A percentile compares a stretch with the other conserved stretches of the same genome.
Evolutionary conservation across 768 basidiomycete genomes (phyloP).

Genomic region (Boletellus sp.): DNA sequence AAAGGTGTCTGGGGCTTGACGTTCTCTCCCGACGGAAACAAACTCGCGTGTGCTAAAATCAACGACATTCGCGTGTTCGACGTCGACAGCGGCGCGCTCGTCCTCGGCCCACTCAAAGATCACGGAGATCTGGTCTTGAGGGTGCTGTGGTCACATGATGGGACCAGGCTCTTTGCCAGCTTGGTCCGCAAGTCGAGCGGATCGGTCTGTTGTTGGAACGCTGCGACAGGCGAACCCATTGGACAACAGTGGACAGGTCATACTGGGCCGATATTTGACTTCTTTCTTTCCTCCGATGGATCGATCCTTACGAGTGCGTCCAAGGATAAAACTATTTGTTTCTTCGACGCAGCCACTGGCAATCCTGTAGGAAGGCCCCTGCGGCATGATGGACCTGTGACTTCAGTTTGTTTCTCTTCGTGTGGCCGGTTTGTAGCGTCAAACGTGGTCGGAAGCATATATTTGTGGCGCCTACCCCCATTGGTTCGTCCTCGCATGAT

Average conservation of each 20-base stretch:
- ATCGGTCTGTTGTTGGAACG: not conserved
- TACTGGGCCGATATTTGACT: not conserved
- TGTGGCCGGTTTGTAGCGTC: not conserved
- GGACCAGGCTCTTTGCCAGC: not conserved
- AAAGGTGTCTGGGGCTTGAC: not conserved
- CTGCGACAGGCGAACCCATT: not conserved
- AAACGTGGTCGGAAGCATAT: too few species aligned
- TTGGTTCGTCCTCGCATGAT: too few species aligned
- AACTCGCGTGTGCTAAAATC: too few species aligned
- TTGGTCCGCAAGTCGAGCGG: not conserved
- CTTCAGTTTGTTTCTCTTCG: not conserved
- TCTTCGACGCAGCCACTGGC: constrained; percentile 1
- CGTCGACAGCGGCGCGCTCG: too few species aligned
- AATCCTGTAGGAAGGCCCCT: not conserved
- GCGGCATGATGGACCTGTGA: not conserved
- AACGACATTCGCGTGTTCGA: too few species aligned
- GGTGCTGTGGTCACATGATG: constrained; percentile 7
- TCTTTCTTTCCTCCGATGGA: not conserved
- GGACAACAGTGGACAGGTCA: not conserved
- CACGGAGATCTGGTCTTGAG: not conserved
- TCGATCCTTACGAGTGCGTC: too few species aligned
- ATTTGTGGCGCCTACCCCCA: too few species aligned
- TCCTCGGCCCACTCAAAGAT: not conserved
- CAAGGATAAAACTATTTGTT: not conserved
- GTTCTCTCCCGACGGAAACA: too few species aligned